These are phyloP conservation scores for Pyracantha coccinea DNA, from an alignment of 331 rosid genomes.

Conservation along the genomic window DNA sequence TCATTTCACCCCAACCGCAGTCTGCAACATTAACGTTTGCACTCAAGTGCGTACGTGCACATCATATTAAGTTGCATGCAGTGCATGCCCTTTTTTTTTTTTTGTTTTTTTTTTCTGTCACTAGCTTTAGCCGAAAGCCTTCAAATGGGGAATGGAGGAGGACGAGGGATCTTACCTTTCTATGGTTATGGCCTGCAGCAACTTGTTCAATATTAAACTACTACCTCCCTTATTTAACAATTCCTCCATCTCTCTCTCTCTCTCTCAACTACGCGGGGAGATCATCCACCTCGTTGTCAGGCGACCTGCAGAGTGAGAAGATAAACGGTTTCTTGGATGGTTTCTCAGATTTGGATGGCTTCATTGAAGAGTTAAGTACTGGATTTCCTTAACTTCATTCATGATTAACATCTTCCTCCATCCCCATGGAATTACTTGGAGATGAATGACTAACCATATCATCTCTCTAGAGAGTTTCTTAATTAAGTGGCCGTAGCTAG, in stretches of 20 bases:
- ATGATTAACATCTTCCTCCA: constrained; percentile 12
- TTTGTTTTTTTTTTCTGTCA: neutral
- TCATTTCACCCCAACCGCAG: neutral
- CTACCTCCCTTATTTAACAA: too few species aligned
- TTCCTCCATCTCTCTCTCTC: too few species aligned
- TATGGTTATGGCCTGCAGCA: too few species aligned
- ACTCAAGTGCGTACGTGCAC: too few species aligned
- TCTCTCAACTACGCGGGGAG: too few species aligned
- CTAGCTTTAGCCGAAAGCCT: neutral
- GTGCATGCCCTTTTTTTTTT: neutral
- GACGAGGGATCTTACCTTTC: neutral
- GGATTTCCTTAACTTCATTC: constrained; percentile 35
- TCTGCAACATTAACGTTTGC: neutral
- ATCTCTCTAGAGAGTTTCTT: too few species aligned
- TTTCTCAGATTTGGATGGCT: constrained; percentile 53
- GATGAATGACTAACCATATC: constrained; percentile 14
- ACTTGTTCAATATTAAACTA: too few species aligned
- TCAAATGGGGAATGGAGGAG: neutral
- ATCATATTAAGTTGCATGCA: too few species aligned
- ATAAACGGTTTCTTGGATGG: constrained; percentile 40
- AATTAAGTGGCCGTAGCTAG: neutral
- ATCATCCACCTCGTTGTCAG: neutral
- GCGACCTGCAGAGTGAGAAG: constrained; percentile 14
- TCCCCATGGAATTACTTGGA: constrained; percentile 37
- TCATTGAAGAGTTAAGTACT: constrained; percentile 35